A percentile compares a stretch with the other conserved stretches of the same genome.
These are phyloP conservation scores for Gliomastix tumulicola DNA, from an alignment of 2,329 filamentous ascomycete species.

Conservation along the genomic window DNA sequence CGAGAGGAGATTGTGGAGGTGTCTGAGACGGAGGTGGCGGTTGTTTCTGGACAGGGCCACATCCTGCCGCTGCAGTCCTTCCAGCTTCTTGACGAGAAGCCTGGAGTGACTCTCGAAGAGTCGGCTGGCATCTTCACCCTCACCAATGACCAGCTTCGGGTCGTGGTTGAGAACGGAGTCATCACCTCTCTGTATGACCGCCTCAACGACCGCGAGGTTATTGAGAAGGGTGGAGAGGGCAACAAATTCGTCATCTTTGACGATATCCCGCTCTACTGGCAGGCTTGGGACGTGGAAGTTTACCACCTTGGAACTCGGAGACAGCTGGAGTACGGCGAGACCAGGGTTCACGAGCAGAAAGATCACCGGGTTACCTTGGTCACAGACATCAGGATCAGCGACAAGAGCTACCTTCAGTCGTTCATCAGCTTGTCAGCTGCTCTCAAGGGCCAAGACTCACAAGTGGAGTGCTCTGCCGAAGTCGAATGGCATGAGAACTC, in stretches of 20 bases:
- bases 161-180: conserved; percentile 66
- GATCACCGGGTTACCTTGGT: conserved; percentile 73
- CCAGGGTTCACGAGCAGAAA: conserved; percentile 63
- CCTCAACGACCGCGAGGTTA: conserved; percentile 65
- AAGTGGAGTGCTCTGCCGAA: conserved; percentile 72
- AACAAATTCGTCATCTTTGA: conserved; percentile 94
- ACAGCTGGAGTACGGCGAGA: conserved; percentile 63
- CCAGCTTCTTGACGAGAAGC: conserved; percentile 32
- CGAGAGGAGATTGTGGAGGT: conserved; percentile 68
- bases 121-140: conserved; percentile 65
- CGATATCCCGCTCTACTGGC: conserved; percentile 95
- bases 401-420: conserved; percentile 78
- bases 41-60: conserved; percentile 51
- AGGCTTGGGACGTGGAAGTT: conserved; percentile 97
- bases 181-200: conserved; percentile 83
- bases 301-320: conserved; percentile 85
- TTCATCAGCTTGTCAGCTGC: conserved; percentile 73
- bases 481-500: conserved; percentile 97
- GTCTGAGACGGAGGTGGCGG: conserved; percentile 41
- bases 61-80: conserved; percentile 44
- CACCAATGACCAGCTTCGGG: conserved; percentile 67
- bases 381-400: conserved; percentile 82
- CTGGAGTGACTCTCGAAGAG: conserved; percentile 45
- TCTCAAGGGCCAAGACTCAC: conserved; percentile 50
- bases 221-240: conserved; percentile 67